A percentile compares a stretch with the other conserved stretches of the same genome.
phyloP scores from a whole-genome alignment of 2,329 filamentous ascomycete species.

The Aspergillus tubingensis region DNA sequence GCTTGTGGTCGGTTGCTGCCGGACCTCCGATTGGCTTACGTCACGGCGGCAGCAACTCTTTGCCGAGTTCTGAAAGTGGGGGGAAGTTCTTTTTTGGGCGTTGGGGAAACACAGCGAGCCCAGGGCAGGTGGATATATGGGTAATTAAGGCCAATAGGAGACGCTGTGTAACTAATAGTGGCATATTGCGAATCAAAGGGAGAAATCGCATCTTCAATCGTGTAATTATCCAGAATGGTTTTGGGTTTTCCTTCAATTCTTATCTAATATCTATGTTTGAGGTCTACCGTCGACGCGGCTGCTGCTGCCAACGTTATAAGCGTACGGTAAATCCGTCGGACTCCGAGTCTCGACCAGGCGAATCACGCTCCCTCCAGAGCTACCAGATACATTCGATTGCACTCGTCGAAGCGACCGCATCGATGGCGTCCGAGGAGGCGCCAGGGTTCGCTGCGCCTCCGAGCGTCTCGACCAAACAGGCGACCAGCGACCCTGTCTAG shows the following conservation, averaged over 20 bases:
- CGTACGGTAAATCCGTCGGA: constrained; percentile 38
- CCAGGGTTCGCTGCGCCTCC: constrained; percentile 15
- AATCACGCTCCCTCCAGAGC: constrained; percentile 44
- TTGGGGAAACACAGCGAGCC: neutral
- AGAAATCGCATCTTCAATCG: neutral
- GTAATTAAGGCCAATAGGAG: neutral
- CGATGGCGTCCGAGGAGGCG: constrained; percentile 36
- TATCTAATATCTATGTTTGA: neutral
- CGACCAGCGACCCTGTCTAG: constrained; percentile 24
- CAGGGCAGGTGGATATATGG: neutral
- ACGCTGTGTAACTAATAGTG: neutral
- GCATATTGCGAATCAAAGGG: neutral
- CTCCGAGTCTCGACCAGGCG: constrained; percentile 34
- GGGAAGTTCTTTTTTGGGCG: neutral
- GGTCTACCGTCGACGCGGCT: neutral
- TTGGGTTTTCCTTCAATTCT: no score
- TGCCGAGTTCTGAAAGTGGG: neutral
- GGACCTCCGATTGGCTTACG: constrained; percentile 7
- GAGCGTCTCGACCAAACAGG: constrained; percentile 16
- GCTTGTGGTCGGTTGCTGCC: neutral
- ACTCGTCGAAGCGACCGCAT: constrained; percentile 36
- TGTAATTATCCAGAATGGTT: neutral
- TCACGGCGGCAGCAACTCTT: neutral
- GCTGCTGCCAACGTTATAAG: constrained; percentile 28
- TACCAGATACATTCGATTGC: constrained; percentile 36